Base-by-base conservation (phyloP, 306 rosid genomes). In the Rosa rugosa region DNA sequence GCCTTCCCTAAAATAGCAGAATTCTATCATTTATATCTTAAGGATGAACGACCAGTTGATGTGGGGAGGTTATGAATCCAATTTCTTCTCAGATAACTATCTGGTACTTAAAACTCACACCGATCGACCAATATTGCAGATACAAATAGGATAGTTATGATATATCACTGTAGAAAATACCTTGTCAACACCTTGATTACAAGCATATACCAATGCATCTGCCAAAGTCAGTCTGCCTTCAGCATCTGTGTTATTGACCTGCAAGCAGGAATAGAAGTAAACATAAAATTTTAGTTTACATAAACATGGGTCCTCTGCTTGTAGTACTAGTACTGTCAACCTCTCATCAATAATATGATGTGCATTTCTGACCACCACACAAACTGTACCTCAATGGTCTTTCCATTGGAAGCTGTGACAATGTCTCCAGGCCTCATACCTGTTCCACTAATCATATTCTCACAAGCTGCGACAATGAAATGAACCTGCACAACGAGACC, bases 171-270 rank as follows among this genome's bases (percentile, higher is more conserved):
- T 2, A 31, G 36, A 31, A 31, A 31, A 50, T 85, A 96, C 99
- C 98, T 96, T 96, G 36, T 93, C 94, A 89, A 89, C 98, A 80
- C 98, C 99, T 88, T 93, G 99, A 86, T 96, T 93, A 84, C 97
- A 93, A 72, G 99, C 90, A 87, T 96, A 96, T 42, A 93, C 89
- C 86, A 96, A 86, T 51, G 99, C 97, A 79, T 96, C 99, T 72
- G 99, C 99, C 70, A 96, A 88, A 64, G 99, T 96, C 82, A 96
- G 97, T 82, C 98, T 93, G 73, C 99, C 99, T 87, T 96, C 99
- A 75, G 99, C 99, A 88, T 96, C 99, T 18, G 98, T 96, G 92
- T 96, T 96, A 82, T 96, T 96, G 79, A 96, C 99, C 99, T 96
- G 82, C 69, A 71, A 16, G 71, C 56, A 63, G 77, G 71, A 27